phyloP scores from a whole-genome alignment of 1,139 yeast species.

The Taphrina confusa region DNA sequence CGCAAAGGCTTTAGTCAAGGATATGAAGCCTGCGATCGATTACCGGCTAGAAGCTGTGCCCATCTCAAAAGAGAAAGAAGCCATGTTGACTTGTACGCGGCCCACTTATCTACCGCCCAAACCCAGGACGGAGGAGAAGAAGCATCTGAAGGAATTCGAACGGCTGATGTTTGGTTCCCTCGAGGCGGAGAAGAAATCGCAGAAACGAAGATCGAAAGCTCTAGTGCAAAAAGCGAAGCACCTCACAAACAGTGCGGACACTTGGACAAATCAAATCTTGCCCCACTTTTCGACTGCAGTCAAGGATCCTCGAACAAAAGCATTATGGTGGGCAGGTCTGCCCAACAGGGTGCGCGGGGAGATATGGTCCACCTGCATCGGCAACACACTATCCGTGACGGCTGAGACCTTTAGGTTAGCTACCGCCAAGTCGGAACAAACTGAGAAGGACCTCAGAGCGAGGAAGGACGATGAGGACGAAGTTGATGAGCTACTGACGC shows the following conservation, averaged over 20 bases:
- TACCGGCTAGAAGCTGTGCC: conserved; percentile 38
- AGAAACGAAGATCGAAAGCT: conserved; percentile 43
- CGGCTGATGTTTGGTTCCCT: conserved; percentile 55
- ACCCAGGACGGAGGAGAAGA: conserved; percentile 54
- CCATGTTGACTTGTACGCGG: conserved; percentile 56
- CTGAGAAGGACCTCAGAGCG: conserved; percentile 35
- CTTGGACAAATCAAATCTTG: conserved; percentile 54
- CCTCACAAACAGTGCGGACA: conserved; percentile 47
- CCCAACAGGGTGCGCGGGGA: conserved; percentile 54
- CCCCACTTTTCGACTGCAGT: conserved; percentile 49
- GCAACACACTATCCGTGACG: conserved; percentile 46
- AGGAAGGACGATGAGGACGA: conserved; percentile 7
- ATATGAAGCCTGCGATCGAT: conserved; percentile 17
- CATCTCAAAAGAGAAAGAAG: conserved; percentile 43
- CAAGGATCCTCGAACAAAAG: conserved; percentile 51
- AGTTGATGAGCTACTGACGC: conserved; percentile 4
- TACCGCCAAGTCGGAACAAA: conserved; percentile 41
- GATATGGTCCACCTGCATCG: conserved; percentile 54
- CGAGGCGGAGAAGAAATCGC: conserved; percentile 44
- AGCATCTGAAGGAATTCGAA: conserved; percentile 61
- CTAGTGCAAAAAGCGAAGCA: conserved; percentile 46
- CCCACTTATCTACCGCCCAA: conserved; percentile 73
- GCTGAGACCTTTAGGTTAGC: conserved; percentile 41
- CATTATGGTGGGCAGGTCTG: conserved; percentile 69
- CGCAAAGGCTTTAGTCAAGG: conserved; percentile 18